Evolutionary conservation across 257 asterid genomes (phyloP), one percentile per base, ranked within the genome.

Genomic region (Nicotiana attenuata): DNA sequence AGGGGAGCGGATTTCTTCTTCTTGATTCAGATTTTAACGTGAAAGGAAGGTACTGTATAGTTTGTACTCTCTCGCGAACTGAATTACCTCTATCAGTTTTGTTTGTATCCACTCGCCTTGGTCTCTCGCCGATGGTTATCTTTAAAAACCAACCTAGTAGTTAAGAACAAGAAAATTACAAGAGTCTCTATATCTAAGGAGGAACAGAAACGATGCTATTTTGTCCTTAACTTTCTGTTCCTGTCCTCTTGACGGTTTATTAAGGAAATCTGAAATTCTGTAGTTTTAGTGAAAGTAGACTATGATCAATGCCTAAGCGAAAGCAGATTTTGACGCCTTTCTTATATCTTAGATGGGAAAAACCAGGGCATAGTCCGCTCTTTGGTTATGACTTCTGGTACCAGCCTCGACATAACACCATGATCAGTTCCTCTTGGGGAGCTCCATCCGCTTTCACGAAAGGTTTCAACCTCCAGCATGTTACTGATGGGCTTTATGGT

Each of bases 361-460:
- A 94, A 81, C 98, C 98, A 52, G 99, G 99, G 35, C 92, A 96
- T 81, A 92, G 96, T 88, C 99, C 99, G 2, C 88, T 86, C 50
- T 96, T 71, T 15, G 99, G 99, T 15, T 96, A 96, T 29, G 99
- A 96, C 89, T 96, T 87, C 86, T 96, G 99, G 99, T 96, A 96
- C 88, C 99, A 96, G 86, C 99, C 99, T 59, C 95, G 94, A 29
- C 98, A 94, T 82, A 94, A 96, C 85, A 96, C 97, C 63, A 96
- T 96, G 99, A 96, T 96, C 84, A 96, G 99, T 87, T 83, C 90
- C 71, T 91, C 98, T 4, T 96, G 98, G 99, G 99, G 99, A 65
- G 98, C 98, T 47, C 99, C 99, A 28, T 73, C 91, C 26, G 98
- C 98, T 81, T 96, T 96, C 85, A 93, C 97, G 29, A 92, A 89